Evolutionary conservation across 2,329 filamentous ascomycete species (phyloP).

Genomic region (Ascochyta pisi): DNA sequence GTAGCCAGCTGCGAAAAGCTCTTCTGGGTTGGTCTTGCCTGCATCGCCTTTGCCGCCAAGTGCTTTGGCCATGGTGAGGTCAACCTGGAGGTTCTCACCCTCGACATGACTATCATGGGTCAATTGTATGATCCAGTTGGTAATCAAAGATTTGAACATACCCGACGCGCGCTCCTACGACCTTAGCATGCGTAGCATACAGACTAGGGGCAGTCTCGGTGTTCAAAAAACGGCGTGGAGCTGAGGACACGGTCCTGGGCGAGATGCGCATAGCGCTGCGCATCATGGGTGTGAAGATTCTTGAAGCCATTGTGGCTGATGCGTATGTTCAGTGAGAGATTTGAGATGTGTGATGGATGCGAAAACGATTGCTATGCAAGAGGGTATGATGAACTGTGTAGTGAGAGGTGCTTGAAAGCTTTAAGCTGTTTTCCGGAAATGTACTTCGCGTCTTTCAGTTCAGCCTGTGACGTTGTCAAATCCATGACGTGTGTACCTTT

Average conservation of each 20-base stretch:
- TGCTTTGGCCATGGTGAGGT: constrained; percentile 54
- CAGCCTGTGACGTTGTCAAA: constrained; percentile 8
- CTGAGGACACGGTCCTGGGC: background rate
- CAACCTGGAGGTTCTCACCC: constrained; percentile 46
- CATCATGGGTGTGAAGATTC: constrained; percentile 21
- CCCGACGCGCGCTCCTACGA: constrained; percentile 50
- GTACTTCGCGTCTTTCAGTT: background rate
- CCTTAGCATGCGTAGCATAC: constrained; percentile 49
- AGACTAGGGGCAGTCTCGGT: constrained; percentile 50
- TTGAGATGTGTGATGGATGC: background rate
- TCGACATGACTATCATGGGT: constrained; percentile 36
- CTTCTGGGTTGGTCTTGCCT: constrained; percentile 55
- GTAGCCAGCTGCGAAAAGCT: constrained; percentile 58
- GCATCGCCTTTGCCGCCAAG: constrained; percentile 52
- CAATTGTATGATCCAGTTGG: background rate
- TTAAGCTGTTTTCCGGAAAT: background rate
- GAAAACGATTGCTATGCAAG: background rate
- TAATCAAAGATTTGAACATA: background rate
- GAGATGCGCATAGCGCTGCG: constrained; percentile 22
- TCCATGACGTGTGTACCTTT: constrained; percentile 19
- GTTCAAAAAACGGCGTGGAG: constrained; percentile 44
- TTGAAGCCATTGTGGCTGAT: constrained; percentile 22
- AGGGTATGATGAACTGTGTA: background rate
- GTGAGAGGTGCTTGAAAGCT: background rate
- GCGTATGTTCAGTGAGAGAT: background rate